Conservation (phyloP, 495 filamentous ascomycete genomes). For the Talaromyces proteolyticus region DNA sequence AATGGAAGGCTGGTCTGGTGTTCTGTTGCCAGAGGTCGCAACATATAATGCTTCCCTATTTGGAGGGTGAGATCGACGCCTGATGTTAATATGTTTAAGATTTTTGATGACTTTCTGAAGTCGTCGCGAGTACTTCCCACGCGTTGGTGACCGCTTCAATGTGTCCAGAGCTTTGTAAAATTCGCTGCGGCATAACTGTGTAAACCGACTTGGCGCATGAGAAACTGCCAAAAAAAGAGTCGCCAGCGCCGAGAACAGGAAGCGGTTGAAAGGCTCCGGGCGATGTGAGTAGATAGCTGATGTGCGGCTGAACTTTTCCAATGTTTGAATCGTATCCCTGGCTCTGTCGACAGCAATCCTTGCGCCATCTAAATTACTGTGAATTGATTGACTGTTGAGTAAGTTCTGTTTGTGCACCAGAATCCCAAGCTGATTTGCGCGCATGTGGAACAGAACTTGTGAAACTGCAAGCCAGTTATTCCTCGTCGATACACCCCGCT, state of each 20-base stretch:
- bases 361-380: constrained; percentile 56
- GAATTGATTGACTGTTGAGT: constrained; percentile 63
- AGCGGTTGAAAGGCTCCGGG: constrained; percentile 81
- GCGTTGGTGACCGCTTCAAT: constrained; percentile 54
- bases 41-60: not conserved
- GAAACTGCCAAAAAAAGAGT: constrained; percentile 74
- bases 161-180: constrained; percentile 79
- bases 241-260: constrained; percentile 70
- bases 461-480: constrained; percentile 16
- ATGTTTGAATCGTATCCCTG: constrained; percentile 68
- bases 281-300: constrained; percentile 69
- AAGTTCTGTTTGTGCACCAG: constrained; percentile 74
- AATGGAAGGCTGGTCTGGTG: not conserved
- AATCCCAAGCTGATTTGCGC: constrained; percentile 76
- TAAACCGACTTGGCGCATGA: constrained; percentile 71
- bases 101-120: constrained; percentile 34
- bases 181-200: constrained; percentile 59
- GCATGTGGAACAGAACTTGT: constrained; percentile 53
- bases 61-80: not conserved
- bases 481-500: constrained; percentile 13
- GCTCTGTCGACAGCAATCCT: constrained; percentile 66
- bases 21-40: not conserved
- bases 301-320: constrained; percentile 65
- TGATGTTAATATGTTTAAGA: constrained; percentile 25
- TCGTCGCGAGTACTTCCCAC: constrained; percentile 28